Percentiles rank a stretch among this genome's conserved stretches.
Conservation (phyloP, 768 basidiomycete genomes). For the Tephrocybe rancida region DNA sequence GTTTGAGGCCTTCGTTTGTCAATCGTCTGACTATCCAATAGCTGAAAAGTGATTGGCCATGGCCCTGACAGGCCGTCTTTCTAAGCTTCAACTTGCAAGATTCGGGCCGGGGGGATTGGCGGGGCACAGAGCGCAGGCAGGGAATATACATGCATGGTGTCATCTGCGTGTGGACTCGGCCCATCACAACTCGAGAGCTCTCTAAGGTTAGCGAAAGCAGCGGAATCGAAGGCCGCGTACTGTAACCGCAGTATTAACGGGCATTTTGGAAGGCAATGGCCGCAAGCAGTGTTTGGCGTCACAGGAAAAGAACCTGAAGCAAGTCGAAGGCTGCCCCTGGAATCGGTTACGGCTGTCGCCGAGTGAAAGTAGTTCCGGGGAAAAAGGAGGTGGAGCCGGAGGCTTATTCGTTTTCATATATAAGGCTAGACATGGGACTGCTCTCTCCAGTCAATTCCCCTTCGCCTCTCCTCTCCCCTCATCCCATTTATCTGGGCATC, state of each 20-base stretch:
- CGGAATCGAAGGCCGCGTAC: constrained; percentile 13
- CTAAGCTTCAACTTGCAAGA: neutral
- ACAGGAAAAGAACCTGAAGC: constrained; percentile 8
- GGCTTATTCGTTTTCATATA: constrained; percentile 4
- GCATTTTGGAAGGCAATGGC: constrained; percentile 4
- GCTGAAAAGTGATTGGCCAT: too few relatives aligned
- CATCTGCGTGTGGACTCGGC: neutral
- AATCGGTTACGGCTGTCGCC: neutral
- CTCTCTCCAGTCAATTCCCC: constrained; percentile 12
- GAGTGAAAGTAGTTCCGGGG: constrained; percentile 6
- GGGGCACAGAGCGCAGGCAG: neutral
- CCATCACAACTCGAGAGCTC: neutral
- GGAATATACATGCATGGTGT: neutral
- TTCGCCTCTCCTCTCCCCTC: neutral
- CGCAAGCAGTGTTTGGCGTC: constrained; percentile 1
- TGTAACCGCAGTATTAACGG: constrained; percentile 3
- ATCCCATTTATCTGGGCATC: neutral
- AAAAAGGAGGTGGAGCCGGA: constrained; percentile 11
- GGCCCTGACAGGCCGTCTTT: too few relatives aligned
- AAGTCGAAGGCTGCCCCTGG: neutral
- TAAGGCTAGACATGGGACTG: constrained; percentile 13
- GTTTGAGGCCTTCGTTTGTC: constrained; percentile 6
- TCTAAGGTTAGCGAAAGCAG: constrained; percentile 19
- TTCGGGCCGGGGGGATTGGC: neutral
- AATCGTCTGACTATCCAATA: constrained; percentile 2